Conservation (phyloP, 2,329 filamentous ascomycete genomes). For the Penicillium hordei region DNA sequence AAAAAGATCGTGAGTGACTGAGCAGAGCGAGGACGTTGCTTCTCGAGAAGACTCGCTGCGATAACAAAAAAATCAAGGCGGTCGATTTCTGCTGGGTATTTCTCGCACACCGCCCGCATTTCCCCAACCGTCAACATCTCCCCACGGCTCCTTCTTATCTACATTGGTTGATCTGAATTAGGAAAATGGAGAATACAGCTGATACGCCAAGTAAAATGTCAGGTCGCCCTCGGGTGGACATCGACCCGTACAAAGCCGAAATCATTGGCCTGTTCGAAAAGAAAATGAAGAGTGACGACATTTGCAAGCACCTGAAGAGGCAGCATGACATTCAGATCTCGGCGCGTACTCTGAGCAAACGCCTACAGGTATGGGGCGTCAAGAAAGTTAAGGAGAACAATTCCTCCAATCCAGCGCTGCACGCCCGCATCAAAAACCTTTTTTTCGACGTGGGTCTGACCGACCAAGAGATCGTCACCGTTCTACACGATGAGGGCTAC, state of each 20-base stretch:
- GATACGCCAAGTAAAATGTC: background rate
- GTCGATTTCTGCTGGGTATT: conserved; percentile 17
- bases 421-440: conserved; percentile 13
- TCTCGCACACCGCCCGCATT: background rate
- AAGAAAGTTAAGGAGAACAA: conserved; percentile 6
- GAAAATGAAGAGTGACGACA: conserved; percentile 7
- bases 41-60: conserved; percentile 16
- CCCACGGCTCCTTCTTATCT: background rate
- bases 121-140: background rate
- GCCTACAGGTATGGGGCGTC: conserved; percentile 15
- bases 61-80: conserved; percentile 29
- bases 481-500: conserved; percentile 15
- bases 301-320: conserved; percentile 11
- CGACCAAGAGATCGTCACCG: conserved; percentile 13
- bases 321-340: conserved; percentile 9
- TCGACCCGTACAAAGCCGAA: conserved; percentile 7
- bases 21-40: background rate
- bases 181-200: conserved; percentile 3
- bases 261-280: conserved; percentile 7
- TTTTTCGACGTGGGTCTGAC: conserved; percentile 15
- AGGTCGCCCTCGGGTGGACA: conserved; percentile 5
- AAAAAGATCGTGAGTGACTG: background rate
- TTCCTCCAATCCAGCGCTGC: conserved; percentile 1
- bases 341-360: conserved; percentile 11
- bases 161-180: background rate